Percentiles rank a stretch among this genome's conserved stretches.
Conservation (phyloP, 768 basidiomycete species). For the Tulasnella sp. region DNA sequence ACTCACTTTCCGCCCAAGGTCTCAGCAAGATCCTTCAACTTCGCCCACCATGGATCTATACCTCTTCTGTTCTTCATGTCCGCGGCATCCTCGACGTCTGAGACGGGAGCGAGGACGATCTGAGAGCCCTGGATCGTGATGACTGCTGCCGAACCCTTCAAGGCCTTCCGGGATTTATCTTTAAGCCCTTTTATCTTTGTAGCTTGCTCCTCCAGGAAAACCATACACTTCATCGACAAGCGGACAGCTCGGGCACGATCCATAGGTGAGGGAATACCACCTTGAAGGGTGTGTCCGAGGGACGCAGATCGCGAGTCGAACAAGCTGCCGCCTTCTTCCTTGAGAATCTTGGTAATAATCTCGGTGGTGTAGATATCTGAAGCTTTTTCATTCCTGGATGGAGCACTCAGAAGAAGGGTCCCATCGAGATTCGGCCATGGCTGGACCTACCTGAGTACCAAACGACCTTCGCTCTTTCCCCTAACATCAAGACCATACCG, state of each 20-base stretch:
- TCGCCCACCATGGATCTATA: conserved; percentile 69
- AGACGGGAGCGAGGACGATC: conserved; percentile 75
- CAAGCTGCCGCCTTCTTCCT: conserved; percentile 83
- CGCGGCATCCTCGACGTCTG: conserved; percentile 75
- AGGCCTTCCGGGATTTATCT: conserved; percentile 46
- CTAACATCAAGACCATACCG: conserved; percentile 78
- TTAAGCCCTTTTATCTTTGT: conserved; percentile 41
- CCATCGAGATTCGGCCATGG: background rate
- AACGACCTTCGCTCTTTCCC: conserved; percentile 86
- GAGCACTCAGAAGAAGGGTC: background rate
- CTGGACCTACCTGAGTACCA: conserved; percentile 71
- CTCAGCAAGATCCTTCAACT: conserved; percentile 61
- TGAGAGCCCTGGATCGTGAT: conserved; percentile 84
- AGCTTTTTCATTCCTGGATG: conserved; percentile 68
- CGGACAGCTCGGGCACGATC: conserved; percentile 89
- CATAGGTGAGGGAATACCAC: conserved; percentile 88
- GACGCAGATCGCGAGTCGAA: conserved; percentile 96
- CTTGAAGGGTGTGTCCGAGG: conserved; percentile 94
- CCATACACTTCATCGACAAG: conserved; percentile 85
- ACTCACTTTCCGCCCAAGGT: conserved; percentile 42
- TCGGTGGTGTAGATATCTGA: conserved; percentile 88
- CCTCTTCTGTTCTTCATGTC: conserved; percentile 88
- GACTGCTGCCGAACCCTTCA: conserved; percentile 64
- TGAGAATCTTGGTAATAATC: conserved; percentile 86
- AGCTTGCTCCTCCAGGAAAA: conserved; percentile 76